These are phyloP conservation scores for Hanseniaspora meyeri DNA, from an alignment of 805 yeast genomes.

Conservation along the genomic window DNA sequence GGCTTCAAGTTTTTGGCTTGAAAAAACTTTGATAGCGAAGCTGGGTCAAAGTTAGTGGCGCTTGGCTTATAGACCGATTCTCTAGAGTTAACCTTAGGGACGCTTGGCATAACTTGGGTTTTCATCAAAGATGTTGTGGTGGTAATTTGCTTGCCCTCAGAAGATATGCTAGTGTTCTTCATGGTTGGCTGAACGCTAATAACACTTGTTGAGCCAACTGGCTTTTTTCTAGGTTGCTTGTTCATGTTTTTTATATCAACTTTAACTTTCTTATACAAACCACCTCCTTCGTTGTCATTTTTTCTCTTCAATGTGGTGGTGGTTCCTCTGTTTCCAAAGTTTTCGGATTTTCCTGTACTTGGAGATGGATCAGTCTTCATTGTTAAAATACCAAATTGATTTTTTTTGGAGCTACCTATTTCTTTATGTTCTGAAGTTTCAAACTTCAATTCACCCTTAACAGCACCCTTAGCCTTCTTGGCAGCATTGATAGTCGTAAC, in stretches of 20 bases:
- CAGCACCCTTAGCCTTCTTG: not conserved
- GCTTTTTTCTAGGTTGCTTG: not conserved
- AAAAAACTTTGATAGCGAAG: constrained; percentile 27
- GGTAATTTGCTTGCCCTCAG: constrained; percentile 6
- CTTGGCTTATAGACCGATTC: not conserved
- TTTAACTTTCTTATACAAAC: constrained; percentile 1
- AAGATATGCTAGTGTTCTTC: constrained; percentile 10
- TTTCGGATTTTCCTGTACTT: not conserved
- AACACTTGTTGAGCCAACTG: constrained; percentile 4
- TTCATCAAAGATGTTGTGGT: not conserved
- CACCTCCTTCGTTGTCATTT: not conserved
- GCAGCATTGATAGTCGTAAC: not conserved
- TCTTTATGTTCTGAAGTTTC: constrained; percentile 2
- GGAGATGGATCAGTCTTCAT: not conserved
- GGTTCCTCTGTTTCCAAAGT: not conserved
- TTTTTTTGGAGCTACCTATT: constrained; percentile 2
- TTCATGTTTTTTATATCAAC: not conserved
- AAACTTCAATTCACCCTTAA: not conserved
- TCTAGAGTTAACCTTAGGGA: not conserved
- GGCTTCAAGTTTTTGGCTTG: constrained; percentile 25
- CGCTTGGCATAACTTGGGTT: not conserved
- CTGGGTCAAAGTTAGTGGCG: constrained; percentile 25
- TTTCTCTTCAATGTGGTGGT: not conserved
- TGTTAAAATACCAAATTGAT: not conserved
- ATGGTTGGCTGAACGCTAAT: constrained; percentile 10